Evolutionary conservation across 139 green algal genomes (phyloP).

Genomic region (Coelastrella sp.): DNA sequence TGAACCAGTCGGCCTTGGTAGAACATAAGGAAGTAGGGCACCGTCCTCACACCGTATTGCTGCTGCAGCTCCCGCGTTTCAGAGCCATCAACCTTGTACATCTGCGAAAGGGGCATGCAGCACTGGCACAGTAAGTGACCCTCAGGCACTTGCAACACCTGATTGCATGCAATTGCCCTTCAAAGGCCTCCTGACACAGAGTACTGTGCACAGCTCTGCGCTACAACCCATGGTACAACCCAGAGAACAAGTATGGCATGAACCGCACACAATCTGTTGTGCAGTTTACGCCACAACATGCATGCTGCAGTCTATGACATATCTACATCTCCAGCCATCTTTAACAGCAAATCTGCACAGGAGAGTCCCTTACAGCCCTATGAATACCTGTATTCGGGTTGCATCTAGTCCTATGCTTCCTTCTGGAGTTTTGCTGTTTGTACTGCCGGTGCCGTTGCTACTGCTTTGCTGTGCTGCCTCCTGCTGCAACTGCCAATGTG

Average conservation of each 20-base stretch:
- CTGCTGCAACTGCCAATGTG: conserved; percentile 43
- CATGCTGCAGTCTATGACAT: no score
- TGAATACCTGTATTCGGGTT: conserved; percentile 41
- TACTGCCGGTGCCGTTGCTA: not conserved
- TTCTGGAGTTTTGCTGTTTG: not conserved
- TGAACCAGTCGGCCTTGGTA: conserved; percentile 60
- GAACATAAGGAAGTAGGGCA: conserved; percentile 68
- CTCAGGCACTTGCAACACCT: not conserved
- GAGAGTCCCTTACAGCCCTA: no score
- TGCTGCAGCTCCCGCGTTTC: conserved; percentile 61
- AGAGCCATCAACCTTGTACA: conserved; percentile 64
- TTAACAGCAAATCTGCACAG: no score
- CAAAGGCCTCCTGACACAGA: no score
- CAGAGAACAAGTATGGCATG: no score
- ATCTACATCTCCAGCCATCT: no score
- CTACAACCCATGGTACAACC: no score
- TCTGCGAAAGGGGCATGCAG: conserved; percentile 19
- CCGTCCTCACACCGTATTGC: conserved; percentile 57
- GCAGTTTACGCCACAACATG: no score
- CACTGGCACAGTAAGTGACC: not conserved
- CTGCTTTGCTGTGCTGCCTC: conserved; percentile 31
- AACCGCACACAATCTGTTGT: no score
- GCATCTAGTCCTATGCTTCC: conserved; percentile 15
- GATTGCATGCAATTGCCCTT: no score
- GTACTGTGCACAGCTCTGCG: no score